These are phyloP conservation scores for Colletotrichum siamense DNA, from an alignment of 2,329 filamentous ascomycete genomes.

Conservation along the genomic window DNA sequence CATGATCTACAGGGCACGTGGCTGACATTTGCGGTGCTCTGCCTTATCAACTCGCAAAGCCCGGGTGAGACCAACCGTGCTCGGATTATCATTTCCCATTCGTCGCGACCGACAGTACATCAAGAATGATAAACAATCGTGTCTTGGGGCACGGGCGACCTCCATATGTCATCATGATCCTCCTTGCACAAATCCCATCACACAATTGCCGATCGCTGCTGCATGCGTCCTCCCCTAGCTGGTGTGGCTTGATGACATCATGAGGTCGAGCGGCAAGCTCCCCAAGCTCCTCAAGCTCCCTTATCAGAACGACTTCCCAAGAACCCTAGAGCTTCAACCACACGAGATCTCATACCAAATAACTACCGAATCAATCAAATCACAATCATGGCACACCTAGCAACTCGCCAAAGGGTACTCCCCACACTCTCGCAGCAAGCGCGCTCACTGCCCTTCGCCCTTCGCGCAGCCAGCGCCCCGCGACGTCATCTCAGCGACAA, in stretches of 20 bases:
- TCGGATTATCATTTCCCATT: not conserved
- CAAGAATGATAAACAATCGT: not conserved
- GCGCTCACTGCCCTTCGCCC: not conserved
- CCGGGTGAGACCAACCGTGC: not conserved
- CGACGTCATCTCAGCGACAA: slow-evolving; percentile 4
- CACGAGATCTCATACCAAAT: not conserved
- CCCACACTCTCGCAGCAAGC: not conserved
- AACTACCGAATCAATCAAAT: not conserved
- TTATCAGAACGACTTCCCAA: not conserved
- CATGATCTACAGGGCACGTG: not conserved
- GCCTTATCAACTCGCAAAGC: not conserved
- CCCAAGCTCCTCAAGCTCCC: not conserved
- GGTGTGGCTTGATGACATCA: slow-evolving; percentile 11
- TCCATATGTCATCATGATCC: not conserved
- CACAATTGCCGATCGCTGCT: slow-evolving; percentile 15
- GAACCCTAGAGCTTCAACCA: not conserved
- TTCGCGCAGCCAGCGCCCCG: not conserved
- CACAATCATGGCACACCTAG: not conserved
- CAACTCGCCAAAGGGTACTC: not conserved
- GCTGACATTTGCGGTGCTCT: not conserved
- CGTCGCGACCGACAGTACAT: not conserved
- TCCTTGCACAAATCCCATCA: not conserved
- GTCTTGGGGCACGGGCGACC: not conserved
- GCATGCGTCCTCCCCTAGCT: not conserved
- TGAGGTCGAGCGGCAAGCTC: not conserved